Base-by-base conservation (phyloP, 371 early-diverging fungal species). In the Encephalitozoon cuniculi region DNA sequence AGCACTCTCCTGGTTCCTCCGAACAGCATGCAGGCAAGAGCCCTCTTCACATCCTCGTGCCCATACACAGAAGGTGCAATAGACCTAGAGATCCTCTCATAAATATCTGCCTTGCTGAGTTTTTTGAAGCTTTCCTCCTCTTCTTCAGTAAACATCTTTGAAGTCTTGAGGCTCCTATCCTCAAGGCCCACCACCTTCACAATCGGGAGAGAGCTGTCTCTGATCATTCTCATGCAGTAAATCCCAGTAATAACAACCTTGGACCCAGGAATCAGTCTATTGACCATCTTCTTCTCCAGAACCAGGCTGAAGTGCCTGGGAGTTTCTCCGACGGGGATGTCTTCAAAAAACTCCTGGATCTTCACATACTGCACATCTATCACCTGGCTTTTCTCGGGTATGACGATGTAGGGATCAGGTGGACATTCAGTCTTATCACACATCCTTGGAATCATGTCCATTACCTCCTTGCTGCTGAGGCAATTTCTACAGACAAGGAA, bases 291-390 rank as follows among this genome's bases (percentile, higher is more conserved):
- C 85, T 92, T 88, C 80, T 95, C 95, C 1, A 91, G 89, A 79
- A 89, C 90, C 59, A 97, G 81, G 4, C 91, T 87, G 12, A 94
- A 90, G 83, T 96, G 96, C 41, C 97, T 89, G 28, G 99, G 97
- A 59, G 96, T 88, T 83, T 97, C 98, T 80, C 97, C 97, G 0
- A 93, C 92, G 21, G 97, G 98, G 0, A 97, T 93, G 87, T 93
- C 93, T 71, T 94, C 96, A 34, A 94, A 94, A 18, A 90, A 87
- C 84, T 99, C 99, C 83, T 99, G 98, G 37, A 99, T 88, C 85
- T 97, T 99, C 71, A 96, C 87, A 8, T 89, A 89, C 85, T 99
- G 99, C 67, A 91, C 90, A 86, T 99, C 97, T n/a, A 94, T 90
- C 84, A 94, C 95, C 69, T 85, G 87, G 82, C 92, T 91, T 84